Percentiles rank a stretch among this genome's conserved stretches.
Evolutionary conservation across 1,139 yeast species (phyloP).

Genomic region (Yamadazyma diddensiae): DNA sequence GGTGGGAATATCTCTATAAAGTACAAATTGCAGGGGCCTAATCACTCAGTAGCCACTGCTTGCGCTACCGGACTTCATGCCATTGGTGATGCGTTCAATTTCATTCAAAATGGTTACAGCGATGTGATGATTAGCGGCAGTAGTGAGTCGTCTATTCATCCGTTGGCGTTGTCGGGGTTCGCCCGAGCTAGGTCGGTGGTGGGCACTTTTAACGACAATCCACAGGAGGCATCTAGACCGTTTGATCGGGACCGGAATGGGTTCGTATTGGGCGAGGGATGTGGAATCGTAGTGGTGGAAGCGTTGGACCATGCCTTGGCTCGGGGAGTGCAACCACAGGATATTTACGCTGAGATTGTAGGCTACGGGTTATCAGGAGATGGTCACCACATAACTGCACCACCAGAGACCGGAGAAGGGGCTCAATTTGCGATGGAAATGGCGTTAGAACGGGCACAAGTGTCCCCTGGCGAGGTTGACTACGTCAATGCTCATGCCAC

Average conservation of each 20-base stretch:
- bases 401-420: conserved; percentile 78
- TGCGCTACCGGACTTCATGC: conserved; percentile 97
- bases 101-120: conserved; percentile 76
- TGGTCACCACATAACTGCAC: conserved; percentile 92
- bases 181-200: conserved; percentile 84
- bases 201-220: conserved; percentile 59
- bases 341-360: conserved; percentile 73
- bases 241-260: conserved; percentile 80
- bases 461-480: conserved; percentile 48
- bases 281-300: conserved; percentile 79
- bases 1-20: conserved; percentile 86
- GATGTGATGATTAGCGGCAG: conserved; percentile 93
- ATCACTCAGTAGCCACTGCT: conserved; percentile 88
- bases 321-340: conserved; percentile 51
- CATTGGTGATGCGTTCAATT: conserved; percentile 87
- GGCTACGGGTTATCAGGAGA: conserved; percentile 95
- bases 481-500: conserved; percentile 98
- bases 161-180: conserved; percentile 86
- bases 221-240: conserved; percentile 75
- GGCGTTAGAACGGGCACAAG: conserved; percentile 56
- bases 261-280: conserved; percentile 91
- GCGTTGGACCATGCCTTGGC: conserved; percentile 68
- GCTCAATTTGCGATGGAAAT: conserved; percentile 79
- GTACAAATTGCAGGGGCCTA: conserved; percentile 76
- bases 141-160: conserved; percentile 83